Evolutionary conservation across 139 green algal genomes (phyloP).

Genomic region (Closterium sp.): DNA sequence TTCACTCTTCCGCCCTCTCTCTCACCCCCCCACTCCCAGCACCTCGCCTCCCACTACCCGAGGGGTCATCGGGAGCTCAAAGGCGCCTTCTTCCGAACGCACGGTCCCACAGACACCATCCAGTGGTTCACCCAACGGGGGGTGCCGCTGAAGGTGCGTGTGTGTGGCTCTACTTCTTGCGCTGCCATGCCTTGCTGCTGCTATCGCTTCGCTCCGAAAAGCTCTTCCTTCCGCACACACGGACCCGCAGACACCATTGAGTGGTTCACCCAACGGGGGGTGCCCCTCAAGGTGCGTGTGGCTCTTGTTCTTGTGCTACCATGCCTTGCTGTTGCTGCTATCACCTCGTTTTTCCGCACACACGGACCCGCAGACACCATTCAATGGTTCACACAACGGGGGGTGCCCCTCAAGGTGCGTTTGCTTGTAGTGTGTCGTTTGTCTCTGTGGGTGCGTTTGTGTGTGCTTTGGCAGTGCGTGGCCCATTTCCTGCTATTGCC

Average conservation of each 20-base stretch:
- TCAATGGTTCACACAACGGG: conserved; percentile 44
- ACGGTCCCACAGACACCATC: conserved; percentile 32
- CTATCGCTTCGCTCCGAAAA: no score
- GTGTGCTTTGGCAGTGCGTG: no score
- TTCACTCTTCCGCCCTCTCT: not conserved
- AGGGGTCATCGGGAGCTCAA: conserved; percentile 45
- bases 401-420: conserved; percentile 47
- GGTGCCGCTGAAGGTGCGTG: conserved; percentile 47
- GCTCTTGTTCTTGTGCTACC: no score
- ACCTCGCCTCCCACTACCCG: conserved; percentile 43
- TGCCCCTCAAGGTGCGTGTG: conserved; percentile 48
- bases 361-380: no score
- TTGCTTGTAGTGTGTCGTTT: no score
- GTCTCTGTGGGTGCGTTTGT: no score
- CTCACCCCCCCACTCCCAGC: not conserved
- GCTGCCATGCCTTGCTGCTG: no score
- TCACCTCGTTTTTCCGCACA: no score
- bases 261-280: conserved; percentile 45
- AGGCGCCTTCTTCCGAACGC: conserved; percentile 48
- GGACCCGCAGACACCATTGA: conserved; percentile 34
- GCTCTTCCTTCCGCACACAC: conserved; percentile 47
- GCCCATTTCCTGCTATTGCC: no score
- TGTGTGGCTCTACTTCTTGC: no score
- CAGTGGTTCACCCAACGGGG: conserved; percentile 42
- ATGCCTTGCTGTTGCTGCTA: no score